Conservation (phyloP, 208 protist genomes). For the Acanthamoeba castellanii region DNA sequence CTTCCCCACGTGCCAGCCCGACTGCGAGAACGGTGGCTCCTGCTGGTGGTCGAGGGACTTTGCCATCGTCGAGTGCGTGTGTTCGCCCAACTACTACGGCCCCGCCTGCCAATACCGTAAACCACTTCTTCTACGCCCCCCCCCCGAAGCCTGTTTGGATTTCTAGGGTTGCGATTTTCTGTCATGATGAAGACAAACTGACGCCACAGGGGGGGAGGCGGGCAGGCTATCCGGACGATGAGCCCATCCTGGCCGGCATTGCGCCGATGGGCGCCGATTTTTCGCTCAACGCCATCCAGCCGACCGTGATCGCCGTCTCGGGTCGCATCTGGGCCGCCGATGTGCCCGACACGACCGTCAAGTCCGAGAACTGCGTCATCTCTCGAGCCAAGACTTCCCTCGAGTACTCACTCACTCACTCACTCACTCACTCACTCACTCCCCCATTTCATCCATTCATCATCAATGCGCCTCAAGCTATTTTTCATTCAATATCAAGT, state of each 20-base stretch:
- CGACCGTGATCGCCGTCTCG: not conserved
- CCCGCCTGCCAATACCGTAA: conserved; percentile 1
- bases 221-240: conserved; percentile 24
- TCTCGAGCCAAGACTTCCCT: too few species aligned
- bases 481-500: too few species aligned
- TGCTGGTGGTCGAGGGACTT: conserved; percentile 10
- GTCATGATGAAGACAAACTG: not conserved
- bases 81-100: conserved; percentile 5
- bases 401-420: too few species aligned
- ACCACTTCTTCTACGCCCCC: not conserved
- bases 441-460: too few species aligned
- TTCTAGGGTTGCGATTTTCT: not conserved
- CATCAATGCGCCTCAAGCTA: too few species aligned
- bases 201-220: too few species aligned
- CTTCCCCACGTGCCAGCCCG: not conserved
- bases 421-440: too few species aligned
- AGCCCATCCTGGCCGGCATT: conserved; percentile 3
- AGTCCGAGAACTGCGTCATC: not conserved
- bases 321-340: not conserved
- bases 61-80: not conserved
- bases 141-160: not conserved
- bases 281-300: too few species aligned
- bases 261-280: conserved; percentile 5
- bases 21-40: not conserved
- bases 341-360: not conserved